A percentile compares a stretch with the other conserved stretches of the same genome.
Conservation (phyloP, 1,284 basidiomycete species). For the Phylloporus sp. region DNA sequence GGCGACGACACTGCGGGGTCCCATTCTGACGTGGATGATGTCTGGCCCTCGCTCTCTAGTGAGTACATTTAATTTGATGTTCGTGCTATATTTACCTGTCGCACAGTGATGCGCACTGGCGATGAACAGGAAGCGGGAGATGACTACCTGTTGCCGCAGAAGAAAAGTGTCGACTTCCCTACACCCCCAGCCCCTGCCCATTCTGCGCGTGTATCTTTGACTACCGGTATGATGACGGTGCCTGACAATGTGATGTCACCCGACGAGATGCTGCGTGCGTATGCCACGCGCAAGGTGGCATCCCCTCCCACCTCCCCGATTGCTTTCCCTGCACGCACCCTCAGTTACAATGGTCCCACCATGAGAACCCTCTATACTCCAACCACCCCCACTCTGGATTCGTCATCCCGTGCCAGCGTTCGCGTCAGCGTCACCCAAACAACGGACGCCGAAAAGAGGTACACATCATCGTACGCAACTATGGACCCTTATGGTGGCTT, state of each 20-base stretch:
- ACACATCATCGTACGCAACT: conserved; percentile 27
- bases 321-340: conserved; percentile 33
- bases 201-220: conserved; percentile 39
- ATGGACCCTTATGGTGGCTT: conserved; percentile 29
- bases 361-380: conserved; percentile 39
- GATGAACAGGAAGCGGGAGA: conserved; percentile 38
- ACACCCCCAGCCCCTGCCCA: conserved; percentile 39
- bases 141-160: conserved; percentile 45
- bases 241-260: conserved; percentile 60
- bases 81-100: conserved; percentile 10
- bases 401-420: background rate
- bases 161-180: conserved; percentile 32
- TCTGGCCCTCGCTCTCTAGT: conserved; percentile 68
- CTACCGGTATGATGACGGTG: conserved; percentile 51
- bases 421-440: conserved; percentile 17
- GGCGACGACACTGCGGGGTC: conserved; percentile 18
- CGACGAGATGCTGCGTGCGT: conserved; percentile 76
- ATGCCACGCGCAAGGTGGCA: conserved; percentile 58
- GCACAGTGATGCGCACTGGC: conserved; percentile 67
- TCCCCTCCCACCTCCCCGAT: conserved; percentile 41
- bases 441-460: conserved; percentile 28
- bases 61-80: conserved; percentile 32
- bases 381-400: conserved; percentile 18
- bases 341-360: conserved; percentile 27
- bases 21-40: conserved; percentile 50